phyloP scores from a whole-genome alignment of 495 filamentous ascomycete genomes.

The Clavariopsis aquatica region DNA sequence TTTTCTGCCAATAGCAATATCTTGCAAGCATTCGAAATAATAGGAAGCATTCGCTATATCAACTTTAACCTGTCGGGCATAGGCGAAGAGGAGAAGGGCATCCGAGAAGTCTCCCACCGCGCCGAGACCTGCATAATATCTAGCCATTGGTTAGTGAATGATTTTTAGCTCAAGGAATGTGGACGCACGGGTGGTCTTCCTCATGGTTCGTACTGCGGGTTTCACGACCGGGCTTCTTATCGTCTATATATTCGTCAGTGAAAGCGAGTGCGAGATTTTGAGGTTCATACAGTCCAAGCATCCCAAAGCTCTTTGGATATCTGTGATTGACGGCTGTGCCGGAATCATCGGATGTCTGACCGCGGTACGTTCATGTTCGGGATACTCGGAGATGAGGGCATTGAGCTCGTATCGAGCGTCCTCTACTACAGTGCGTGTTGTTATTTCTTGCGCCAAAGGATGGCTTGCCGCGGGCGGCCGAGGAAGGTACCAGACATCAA shows the following conservation, averaged over 20 bases:
- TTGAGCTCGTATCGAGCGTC: slow-evolving; percentile 55
- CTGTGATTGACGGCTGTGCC: slow-evolving; percentile 43
- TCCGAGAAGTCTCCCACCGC: slow-evolving; percentile 53
- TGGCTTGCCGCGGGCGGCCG: slow-evolving; percentile 43
- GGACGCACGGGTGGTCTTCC: slow-evolving; percentile 39
- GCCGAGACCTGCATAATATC: slow-evolving; percentile 51
- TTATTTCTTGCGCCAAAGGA: slow-evolving; percentile 50
- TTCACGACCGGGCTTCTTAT: slow-evolving; percentile 27
- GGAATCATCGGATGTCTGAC: slow-evolving; percentile 43
- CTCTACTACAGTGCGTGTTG: slow-evolving; percentile 54
- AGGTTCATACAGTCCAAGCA: slow-evolving; percentile 49
- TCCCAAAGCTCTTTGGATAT: slow-evolving; percentile 53
- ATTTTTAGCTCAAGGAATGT: background rate
- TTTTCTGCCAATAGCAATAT: slow-evolving; percentile 45
- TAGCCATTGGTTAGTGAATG: background rate
- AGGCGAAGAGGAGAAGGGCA: slow-evolving; percentile 54
- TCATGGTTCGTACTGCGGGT: slow-evolving; percentile 21
- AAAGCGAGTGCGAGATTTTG: background rate
- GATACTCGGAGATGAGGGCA: slow-evolving; percentile 17
- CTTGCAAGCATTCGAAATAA: slow-evolving; percentile 54
- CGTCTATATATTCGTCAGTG: slow-evolving; percentile 30
- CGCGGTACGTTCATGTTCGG: slow-evolving; percentile 48
- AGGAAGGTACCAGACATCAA: slow-evolving; percentile 48
- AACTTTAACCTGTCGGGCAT: slow-evolving; percentile 45
- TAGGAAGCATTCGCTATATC: slow-evolving; percentile 48